These are phyloP conservation scores for Vaucheria bursata DNA, from an alignment of 352 stramenopile species.

Conservation along the genomic window DNA sequence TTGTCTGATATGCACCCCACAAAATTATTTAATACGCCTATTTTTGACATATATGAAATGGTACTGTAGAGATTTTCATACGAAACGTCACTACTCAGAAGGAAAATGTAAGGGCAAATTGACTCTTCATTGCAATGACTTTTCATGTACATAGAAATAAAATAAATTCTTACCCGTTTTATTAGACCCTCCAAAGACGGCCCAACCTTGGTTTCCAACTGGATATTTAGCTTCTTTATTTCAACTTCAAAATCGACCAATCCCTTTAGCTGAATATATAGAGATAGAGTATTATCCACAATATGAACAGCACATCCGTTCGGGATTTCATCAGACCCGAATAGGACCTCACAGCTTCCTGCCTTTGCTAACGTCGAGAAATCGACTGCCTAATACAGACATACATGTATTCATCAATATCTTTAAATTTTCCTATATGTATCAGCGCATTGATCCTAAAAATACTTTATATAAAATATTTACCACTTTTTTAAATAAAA, in stretches of 20 bases:
- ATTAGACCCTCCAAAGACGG: conserved; percentile 51
- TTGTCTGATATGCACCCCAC: not conserved
- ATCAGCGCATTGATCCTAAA: too few relatives aligned
- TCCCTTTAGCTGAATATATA: conserved; percentile 66
- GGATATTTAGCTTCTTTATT: conserved; percentile 58
- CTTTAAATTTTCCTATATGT: too few relatives aligned
- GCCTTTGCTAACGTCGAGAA: conserved; percentile 79
- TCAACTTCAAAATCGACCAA: conserved; percentile 65
- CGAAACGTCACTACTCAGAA: too few relatives aligned
- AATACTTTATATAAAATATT: too few relatives aligned
- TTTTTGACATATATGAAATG: not conserved
- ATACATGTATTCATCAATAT: not conserved
- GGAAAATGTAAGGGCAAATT: too few relatives aligned
- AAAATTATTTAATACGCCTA: not conserved
- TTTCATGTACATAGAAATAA: not conserved
- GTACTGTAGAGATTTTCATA: too few relatives aligned
- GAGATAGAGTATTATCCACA: conserved; percentile 74
- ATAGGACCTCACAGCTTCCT: conserved; percentile 73
- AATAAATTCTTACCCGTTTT: conserved; percentile 50
- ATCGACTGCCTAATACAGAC: conserved; percentile 69
- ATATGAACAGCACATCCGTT: conserved; percentile 75
- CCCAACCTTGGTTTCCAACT: conserved; percentile 56
- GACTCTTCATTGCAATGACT: not conserved
- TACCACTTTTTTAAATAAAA: too few relatives aligned
- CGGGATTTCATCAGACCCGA: conserved; percentile 55